Evolutionary conservation across 495 filamentous ascomycete species (phyloP).

Genomic region (Annulohypoxylon maeteangense): DNA sequence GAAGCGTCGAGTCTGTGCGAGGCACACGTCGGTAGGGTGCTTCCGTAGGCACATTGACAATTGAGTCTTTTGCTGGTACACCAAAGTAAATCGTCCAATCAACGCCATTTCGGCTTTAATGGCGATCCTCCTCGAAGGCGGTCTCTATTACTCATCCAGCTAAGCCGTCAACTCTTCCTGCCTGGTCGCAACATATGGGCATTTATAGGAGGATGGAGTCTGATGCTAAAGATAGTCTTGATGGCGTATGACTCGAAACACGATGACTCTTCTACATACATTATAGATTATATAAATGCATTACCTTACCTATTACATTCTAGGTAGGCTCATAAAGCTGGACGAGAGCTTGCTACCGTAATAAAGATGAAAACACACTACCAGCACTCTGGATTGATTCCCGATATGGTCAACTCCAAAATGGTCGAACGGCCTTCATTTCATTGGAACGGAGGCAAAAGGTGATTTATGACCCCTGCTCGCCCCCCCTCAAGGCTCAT

Average conservation of each 20-base stretch:
- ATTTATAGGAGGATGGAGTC: conserved; percentile 18
- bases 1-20: conserved; percentile 31
- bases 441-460: conserved; percentile 43
- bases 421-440: conserved; percentile 43
- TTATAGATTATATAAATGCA: neutral
- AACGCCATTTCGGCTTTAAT: conserved; percentile 25
- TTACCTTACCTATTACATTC: neutral
- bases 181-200: conserved; percentile 13
- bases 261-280: neutral
- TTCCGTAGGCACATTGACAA: conserved; percentile 23
- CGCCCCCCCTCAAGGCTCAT: conserved; percentile 26
- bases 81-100: conserved; percentile 30
- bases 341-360: conserved; percentile 18
- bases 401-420: conserved; percentile 47
- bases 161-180: conserved; percentile 14
- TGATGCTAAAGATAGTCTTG: conserved; percentile 37
- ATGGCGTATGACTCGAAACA: conserved; percentile 23
- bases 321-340: conserved; percentile 10
- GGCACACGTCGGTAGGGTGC: conserved; percentile 27
- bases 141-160: conserved; percentile 15
- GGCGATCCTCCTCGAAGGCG: conserved; percentile 21
- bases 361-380: conserved; percentile 43
- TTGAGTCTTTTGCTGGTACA: conserved; percentile 32
- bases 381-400: conserved; percentile 44
- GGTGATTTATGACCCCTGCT: conserved; percentile 36